phyloP scores from a whole-genome alignment of 2,329 filamentous ascomycete genomes.

The Aureobasidium zeae region DNA sequence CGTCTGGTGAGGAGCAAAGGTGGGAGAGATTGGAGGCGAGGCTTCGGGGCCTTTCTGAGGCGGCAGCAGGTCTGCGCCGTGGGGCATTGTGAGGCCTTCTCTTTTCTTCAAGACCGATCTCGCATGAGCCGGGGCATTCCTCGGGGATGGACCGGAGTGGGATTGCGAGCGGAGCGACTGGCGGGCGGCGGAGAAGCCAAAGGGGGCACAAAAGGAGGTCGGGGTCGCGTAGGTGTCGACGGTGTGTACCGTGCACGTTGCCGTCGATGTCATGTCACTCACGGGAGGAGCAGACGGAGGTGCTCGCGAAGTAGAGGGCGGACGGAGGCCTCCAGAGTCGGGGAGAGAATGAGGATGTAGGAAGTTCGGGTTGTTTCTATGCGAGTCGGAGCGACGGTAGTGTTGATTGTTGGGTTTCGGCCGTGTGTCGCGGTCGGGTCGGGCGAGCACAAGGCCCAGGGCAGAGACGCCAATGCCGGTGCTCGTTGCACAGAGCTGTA shows the following conservation, averaged over 20 bases:
- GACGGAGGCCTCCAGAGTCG: slow-evolving; percentile 1
- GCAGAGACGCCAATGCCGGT: slow-evolving; percentile 51
- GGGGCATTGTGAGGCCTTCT: slow-evolving; percentile 13
- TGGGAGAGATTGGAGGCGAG: slow-evolving; percentile 14
- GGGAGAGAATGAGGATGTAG: slow-evolving; percentile 8
- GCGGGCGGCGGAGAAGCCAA: slow-evolving; percentile 14
- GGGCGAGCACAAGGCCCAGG: slow-evolving; percentile 49
- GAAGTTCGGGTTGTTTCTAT: background rate
- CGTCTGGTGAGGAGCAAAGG: slow-evolving; percentile 9
- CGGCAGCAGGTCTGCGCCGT: slow-evolving; percentile 3
- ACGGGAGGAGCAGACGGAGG: slow-evolving; percentile 3
- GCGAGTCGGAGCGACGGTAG: slow-evolving; percentile 1
- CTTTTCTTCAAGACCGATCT: slow-evolving; percentile 16
- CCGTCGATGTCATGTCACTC: slow-evolving; percentile 19
- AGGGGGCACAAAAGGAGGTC: slow-evolving; percentile 16
- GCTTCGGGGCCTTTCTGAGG: background rate
- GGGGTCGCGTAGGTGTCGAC: slow-evolving; percentile 18
- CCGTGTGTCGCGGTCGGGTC: slow-evolving; percentile 32
- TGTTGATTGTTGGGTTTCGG: background rate
- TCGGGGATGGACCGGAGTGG: slow-evolving; percentile 3
- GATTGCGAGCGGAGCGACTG: slow-evolving; percentile 16
- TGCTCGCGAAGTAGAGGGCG: slow-evolving; percentile 4
- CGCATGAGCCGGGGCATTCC: slow-evolving; percentile 17
- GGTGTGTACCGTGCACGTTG: slow-evolving; percentile 19
- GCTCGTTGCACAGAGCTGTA: slow-evolving; percentile 54